Evolutionary conservation across 2,329 filamentous ascomycete species (phyloP).

Genomic region (Mycosphaerella arachidis): DNA sequence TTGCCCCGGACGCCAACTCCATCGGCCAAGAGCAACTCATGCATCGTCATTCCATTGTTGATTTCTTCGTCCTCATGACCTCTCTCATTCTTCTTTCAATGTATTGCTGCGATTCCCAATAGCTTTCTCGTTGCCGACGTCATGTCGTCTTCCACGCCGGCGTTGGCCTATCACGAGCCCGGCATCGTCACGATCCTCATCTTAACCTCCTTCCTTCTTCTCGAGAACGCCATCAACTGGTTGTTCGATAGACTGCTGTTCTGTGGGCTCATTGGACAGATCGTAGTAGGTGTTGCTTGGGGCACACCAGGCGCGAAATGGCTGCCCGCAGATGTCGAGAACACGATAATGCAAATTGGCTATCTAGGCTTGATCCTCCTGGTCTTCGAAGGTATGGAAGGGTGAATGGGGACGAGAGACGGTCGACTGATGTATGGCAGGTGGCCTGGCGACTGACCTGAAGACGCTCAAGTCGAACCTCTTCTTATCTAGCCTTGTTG

Average conservation of each 20-base stretch:
- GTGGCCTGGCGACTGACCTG: slow-evolving; percentile 56
- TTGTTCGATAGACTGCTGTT: slow-evolving; percentile 21
- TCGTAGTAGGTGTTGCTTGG: slow-evolving; percentile 66
- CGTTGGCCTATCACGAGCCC: slow-evolving; percentile 26
- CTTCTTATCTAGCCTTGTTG: slow-evolving; percentile 57
- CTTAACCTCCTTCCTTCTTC: slow-evolving; percentile 54
- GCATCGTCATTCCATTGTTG: background rate
- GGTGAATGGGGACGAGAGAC: background rate
- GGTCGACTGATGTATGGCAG: slow-evolving; percentile 30
- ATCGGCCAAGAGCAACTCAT: background rate
- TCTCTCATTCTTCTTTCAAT: background rate
- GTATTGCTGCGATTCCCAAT: too few species aligned
- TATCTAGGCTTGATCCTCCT: slow-evolving; percentile 69
- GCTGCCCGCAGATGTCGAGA: slow-evolving; percentile 51
- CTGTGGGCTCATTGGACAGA: slow-evolving; percentile 65
- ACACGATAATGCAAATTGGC: slow-evolving; percentile 59
- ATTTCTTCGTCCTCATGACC: background rate
- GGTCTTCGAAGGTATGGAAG: slow-evolving; percentile 59
- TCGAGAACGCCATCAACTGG: slow-evolving; percentile 22
- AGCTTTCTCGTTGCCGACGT: background rate
- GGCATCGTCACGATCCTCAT: slow-evolving; percentile 56
- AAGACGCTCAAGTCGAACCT: slow-evolving; percentile 56
- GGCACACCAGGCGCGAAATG: slow-evolving; percentile 62
- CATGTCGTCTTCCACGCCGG: slow-evolving; percentile 6
- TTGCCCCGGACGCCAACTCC: background rate